Evolutionary conservation across 2,329 filamentous ascomycete genomes (phyloP).

Genomic region (Neoscytalidium dimidiatum): DNA sequence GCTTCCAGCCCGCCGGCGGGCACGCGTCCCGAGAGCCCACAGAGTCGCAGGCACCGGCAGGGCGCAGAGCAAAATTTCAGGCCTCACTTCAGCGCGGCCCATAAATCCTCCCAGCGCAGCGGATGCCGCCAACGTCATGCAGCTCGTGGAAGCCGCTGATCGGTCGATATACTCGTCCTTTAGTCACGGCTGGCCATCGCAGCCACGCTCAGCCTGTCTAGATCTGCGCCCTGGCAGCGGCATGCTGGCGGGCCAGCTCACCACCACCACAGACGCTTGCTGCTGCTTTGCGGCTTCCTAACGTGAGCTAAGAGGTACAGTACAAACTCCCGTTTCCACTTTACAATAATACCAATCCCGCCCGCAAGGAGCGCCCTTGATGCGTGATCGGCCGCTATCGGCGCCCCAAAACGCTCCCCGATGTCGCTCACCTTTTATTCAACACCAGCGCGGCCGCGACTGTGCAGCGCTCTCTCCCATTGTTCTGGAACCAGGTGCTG

Average conservation of each 20-base stretch:
- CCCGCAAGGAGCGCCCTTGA: neutral
- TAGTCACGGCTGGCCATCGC: neutral
- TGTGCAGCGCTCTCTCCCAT: neutral
- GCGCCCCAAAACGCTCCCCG: constrained; percentile 2
- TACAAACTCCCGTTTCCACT: too few species aligned
- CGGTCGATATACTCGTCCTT: neutral
- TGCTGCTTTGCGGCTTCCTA: neutral
- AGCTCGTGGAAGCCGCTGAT: neutral
- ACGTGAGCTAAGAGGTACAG: too few species aligned
- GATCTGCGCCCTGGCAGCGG: neutral
- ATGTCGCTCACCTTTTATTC: constrained; percentile 9
- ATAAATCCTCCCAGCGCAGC: neutral
- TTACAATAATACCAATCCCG: too few species aligned
- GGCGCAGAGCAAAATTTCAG: neutral
- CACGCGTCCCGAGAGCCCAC: neutral
- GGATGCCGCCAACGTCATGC: neutral
- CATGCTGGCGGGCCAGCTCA: neutral
- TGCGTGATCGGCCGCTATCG: neutral
- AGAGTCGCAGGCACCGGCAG: neutral
- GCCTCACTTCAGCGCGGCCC: neutral
- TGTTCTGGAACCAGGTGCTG: constrained; percentile 1
- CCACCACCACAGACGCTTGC: neutral
- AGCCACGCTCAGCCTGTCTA: neutral
- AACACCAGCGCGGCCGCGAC: neutral
- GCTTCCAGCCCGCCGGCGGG: neutral